Evolutionary conservation across 1,284 basidiomycete genomes (phyloP).

Genomic region (Phellinidium pouzarii): DNA sequence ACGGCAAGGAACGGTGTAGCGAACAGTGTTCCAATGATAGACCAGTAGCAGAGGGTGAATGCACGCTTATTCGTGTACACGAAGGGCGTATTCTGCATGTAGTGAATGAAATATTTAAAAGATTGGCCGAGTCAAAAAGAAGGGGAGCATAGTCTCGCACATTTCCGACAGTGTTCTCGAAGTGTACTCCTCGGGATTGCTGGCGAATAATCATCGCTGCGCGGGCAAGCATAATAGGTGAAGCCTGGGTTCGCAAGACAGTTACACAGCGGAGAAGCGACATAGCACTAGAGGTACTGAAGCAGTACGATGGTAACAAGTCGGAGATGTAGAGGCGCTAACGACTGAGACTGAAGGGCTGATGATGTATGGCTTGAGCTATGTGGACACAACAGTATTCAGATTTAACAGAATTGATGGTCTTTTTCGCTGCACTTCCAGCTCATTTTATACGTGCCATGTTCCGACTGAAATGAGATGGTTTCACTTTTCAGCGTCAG

Average conservation of each 20-base stretch:
- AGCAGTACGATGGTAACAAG: too few species aligned
- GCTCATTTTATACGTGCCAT: background rate
- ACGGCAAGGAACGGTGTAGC: slow-evolving; percentile 11
- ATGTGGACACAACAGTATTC: background rate
- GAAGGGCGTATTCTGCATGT: slow-evolving; percentile 14
- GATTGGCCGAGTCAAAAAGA: too few species aligned
- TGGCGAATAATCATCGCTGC: background rate
- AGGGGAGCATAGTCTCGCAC: slow-evolving; percentile 4
- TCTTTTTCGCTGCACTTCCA: background rate
- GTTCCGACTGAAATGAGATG: background rate
- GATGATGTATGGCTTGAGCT: background rate
- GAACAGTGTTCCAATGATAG: slow-evolving; percentile 3
- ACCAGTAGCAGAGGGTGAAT: slow-evolving; percentile 7
- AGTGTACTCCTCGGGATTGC: slow-evolving; percentile 10
- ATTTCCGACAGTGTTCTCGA: slow-evolving; percentile 10
- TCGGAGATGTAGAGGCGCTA: background rate
- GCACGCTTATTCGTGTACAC: slow-evolving; percentile 11
- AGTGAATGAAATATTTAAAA: background rate
- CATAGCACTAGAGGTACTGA: too few species aligned
- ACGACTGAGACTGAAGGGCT: background rate
- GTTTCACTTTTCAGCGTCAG: background rate
- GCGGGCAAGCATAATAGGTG: slow-evolving; percentile 1
- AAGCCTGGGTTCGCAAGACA: slow-evolving; percentile 3
- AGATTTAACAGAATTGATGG: background rate
- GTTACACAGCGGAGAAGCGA: slow-evolving; percentile 9